Base-by-base conservation (phyloP, 148 eudicot species). In the Limonium bicolor region DNA sequence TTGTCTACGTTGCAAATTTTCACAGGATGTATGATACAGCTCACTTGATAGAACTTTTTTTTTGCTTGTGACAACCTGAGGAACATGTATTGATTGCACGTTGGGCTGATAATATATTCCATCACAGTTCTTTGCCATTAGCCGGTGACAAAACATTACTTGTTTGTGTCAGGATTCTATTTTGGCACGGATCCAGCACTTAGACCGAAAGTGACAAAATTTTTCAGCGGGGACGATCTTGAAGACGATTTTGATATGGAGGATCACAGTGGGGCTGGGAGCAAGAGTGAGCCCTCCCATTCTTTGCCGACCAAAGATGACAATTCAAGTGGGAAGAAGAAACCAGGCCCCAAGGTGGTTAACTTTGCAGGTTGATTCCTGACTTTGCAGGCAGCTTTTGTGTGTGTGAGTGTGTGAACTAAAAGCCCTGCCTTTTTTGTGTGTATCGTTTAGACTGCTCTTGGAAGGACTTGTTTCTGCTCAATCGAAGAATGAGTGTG, bases 201-300 rank as follows among this genome's bases (percentile, higher is more conserved):
- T 27, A 73, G 59, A 56, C 60, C 78, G 15, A 68, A 53, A 51
- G 73, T 90, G 39, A 90, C 84, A 14, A 90, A 81, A 53, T 56
- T 90, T 15, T n/a, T 36, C 13, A 77, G 95, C 2, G 99, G 99
- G 13, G 99, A 90, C 44, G 99, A 90, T 74, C 93, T 90, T 14
- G 99, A 85, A 33, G 99, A 90, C 35, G 99, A 90, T 58, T 90
- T 90, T 55, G 51, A 56, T 39, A 20, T 57, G 15, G 73, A 61
- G 16, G 72, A 54, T 0, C 43, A 51, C 10, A 10, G 24, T 18
- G 41, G 19, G 2, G 62, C 45, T 27, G 20, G 36, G n/a, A 36
- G 36, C 41, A 64, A 51, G 28, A 62, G 25, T 26, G 33, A 60
- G 46, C 13, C 23, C 7, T 18, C 14, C n/a, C 32, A 35, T 27